Percentiles rank a stretch among this genome's conserved stretches.
Evolutionary conservation across 208 protist genomes (phyloP).

Genomic region (Acanthamoeba triangularis): DNA sequence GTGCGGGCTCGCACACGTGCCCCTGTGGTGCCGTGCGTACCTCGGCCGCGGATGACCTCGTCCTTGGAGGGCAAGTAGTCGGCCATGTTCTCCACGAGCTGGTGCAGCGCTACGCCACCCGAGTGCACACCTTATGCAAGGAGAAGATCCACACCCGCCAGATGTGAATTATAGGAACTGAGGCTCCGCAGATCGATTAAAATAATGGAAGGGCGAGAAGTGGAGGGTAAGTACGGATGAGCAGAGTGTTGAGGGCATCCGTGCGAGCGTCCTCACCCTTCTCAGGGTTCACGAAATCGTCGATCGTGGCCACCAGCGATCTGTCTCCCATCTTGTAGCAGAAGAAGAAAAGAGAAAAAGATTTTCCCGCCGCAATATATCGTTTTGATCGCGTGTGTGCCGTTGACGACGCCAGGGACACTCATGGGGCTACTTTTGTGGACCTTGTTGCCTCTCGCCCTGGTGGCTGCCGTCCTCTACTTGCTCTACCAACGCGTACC

Average conservation of each 20-base stretch:
- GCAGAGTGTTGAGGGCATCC: conserved; percentile 14
- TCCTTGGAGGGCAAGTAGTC: conserved; percentile 65
- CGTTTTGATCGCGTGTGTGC: neutral
- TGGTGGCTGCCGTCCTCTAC: neutral
- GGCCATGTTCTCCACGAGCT: conserved; percentile 55
- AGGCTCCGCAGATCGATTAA: neutral
- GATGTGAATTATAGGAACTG: no score
- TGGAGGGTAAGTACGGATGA: neutral
- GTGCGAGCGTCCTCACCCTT: neutral
- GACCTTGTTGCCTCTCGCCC: neutral
- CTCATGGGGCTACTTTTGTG: neutral
- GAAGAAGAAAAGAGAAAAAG: neutral
- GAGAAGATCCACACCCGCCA: no score
- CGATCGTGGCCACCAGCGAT: conserved; percentile 31
- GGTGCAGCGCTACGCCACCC: conserved; percentile 45
- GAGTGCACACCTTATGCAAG: neutral
- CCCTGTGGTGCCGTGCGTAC: neutral
- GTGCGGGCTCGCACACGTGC: neutral
- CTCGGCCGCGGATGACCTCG: conserved; percentile 55
- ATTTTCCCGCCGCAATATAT: neutral
- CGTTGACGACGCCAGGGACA: no score
- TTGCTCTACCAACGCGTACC: neutral
- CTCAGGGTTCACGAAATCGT: conserved; percentile 48
- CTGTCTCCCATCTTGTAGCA: conserved; percentile 15
- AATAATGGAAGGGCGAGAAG: neutral